Evolutionary conservation across 345 rosid genomes (phyloP), one percentile per base, ranked within the genome.

Genomic region (Salix koriyanagi): DNA sequence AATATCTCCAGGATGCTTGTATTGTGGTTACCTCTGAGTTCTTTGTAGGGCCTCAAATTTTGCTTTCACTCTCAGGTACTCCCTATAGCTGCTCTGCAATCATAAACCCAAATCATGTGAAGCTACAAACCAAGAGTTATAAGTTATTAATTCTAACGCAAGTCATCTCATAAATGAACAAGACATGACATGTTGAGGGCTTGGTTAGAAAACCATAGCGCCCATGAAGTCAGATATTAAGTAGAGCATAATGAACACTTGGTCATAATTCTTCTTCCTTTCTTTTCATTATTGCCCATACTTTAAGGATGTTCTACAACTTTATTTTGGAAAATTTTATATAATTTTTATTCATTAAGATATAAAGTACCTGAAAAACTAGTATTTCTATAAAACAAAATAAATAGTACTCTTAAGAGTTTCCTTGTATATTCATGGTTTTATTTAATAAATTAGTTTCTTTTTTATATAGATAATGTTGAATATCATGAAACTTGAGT

Each of bases 11-110:
- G 46, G 32, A 23, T 76, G 25, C 18, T 13, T 64, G 23, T 54
- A 34, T 41, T 41, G 58, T 32, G 1, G 12, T 4, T 80, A 91
- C 99, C 98, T 94, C 76, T 96, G 99, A 76, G 94, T 90, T 81
- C 89, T 86, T 69, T 92, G 98, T 5, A 96, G 91, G 66, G 77
- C 84, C 81, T 96, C 97, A 39, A 80, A 90, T 83, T 86, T 91
- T 62, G 84, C 85, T 82, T 96, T 96, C 58, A 92, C 90, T 82
- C 91, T 94, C 86, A 94, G 28, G 87, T 96, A 96, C 81, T 96
- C 99, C 83, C 91, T 77, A 85, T 94, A 96, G 83, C 93, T 92
- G 78, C 83, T 90, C 97, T 96, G 94, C 50, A 69, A 25, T 28
- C 62, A 30, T 8, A 25, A 42, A 75, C 39, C 26, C 34, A 65